Percentiles rank a stretch among this genome's conserved stretches.
These are phyloP conservation scores for Psilocybe sp. DNA, from an alignment of 768 basidiomycete genomes.

Conservation along the genomic window DNA sequence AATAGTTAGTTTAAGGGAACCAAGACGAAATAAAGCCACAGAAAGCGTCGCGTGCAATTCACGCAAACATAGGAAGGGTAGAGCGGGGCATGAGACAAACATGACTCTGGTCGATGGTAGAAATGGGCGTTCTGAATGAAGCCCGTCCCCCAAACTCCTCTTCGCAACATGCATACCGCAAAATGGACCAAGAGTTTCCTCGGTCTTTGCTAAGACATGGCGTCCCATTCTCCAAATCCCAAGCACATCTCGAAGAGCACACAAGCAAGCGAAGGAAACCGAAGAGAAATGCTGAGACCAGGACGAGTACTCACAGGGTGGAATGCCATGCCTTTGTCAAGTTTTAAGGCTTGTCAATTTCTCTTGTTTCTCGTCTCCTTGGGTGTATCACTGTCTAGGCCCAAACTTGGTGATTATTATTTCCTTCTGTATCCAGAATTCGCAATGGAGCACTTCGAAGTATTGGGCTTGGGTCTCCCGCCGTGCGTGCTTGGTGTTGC, in stretches of 20 bases:
- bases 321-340: conserved; percentile 40
- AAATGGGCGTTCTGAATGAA: no score
- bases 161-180: no score
- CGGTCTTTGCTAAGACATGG: neutral
- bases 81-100: no score
- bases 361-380: neutral
- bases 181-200: no score
- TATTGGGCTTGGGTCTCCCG: neutral
- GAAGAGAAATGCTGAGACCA: neutral
- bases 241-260: neutral
- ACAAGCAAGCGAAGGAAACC: neutral
- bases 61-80: no score
- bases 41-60: no score
- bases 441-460: no score
- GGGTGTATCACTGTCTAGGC: conserved; percentile 1
- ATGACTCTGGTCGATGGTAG: no score
- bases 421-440: no score
- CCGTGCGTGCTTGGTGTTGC: conserved; percentile 5
- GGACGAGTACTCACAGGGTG: conserved; percentile 39
- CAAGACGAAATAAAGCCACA: neutral
- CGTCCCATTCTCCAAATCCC: neutral
- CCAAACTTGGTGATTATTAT: neutral
- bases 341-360: no score
- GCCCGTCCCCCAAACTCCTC: no score
- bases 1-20: neutral